Percentiles rank a stretch among this genome's conserved stretches.
Evolutionary conservation across 192 early-diverging fungal species (phyloP).

Genomic region (Coemansia sp.): DNA sequence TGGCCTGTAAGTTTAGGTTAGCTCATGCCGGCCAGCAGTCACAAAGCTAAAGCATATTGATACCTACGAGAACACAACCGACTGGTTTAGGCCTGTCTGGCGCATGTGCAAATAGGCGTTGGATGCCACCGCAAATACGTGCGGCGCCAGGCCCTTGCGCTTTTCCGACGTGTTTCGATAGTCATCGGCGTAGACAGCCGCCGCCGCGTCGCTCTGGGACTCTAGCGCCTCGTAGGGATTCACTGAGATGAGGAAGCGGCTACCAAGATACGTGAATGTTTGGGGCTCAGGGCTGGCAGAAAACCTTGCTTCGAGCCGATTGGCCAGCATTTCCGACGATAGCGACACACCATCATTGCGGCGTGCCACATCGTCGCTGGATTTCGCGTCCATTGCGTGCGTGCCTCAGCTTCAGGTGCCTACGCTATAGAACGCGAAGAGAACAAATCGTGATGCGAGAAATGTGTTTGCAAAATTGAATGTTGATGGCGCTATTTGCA

Average conservation of each 20-base stretch:
- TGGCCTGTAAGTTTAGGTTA: no score
- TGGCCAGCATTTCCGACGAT: constrained; percentile 42
- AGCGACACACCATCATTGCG: constrained; percentile 46
- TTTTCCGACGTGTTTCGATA: constrained; percentile 61
- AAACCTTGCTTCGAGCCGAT: constrained; percentile 53
- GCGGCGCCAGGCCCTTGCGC: constrained; percentile 59
- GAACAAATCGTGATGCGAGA: no score
- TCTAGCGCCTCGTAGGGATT: constrained; percentile 61
- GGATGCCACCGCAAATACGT: constrained; percentile 79
- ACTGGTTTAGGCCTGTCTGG: constrained; percentile 83
- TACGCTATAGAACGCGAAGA: no score
- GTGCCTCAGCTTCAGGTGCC: background rate
- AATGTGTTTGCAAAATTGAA: no score
- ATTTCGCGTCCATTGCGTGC: constrained; percentile 29
- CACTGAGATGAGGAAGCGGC: constrained; percentile 65
- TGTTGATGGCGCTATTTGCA: no score
- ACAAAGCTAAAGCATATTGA: no score
- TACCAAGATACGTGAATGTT: constrained; percentile 65
- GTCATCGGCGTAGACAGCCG: constrained; percentile 69
- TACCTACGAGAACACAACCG: constrained; percentile 79
- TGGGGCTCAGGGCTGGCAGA: constrained; percentile 43
- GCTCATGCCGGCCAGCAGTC: background rate
- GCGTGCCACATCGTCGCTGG: constrained; percentile 45
- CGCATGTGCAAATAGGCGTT: constrained; percentile 86
- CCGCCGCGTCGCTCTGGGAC: constrained; percentile 56